Evolutionary conservation across 2,329 filamentous ascomycete genomes (phyloP).

Genomic region (Diaporthe citri): DNA sequence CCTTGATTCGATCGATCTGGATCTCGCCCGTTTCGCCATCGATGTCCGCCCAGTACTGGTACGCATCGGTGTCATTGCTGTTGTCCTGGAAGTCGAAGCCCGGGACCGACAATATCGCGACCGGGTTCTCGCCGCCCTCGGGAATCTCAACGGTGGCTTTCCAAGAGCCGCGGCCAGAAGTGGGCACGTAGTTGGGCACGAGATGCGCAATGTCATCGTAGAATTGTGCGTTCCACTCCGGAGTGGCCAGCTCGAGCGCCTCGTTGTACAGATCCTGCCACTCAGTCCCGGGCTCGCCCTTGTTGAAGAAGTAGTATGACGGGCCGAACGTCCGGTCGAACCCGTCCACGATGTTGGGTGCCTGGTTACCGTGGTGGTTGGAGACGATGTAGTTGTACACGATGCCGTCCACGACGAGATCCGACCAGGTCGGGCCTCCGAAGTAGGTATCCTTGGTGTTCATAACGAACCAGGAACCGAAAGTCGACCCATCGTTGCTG

Average conservation of each 20-base stretch:
- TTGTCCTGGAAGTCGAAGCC: constrained; percentile 71
- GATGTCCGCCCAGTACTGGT: constrained; percentile 73
- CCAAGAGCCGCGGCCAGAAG: constrained; percentile 63
- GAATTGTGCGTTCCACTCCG: constrained; percentile 69
- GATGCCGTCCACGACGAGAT: constrained; percentile 73
- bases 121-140: constrained; percentile 60
- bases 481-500: constrained; percentile 64
- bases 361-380: constrained; percentile 73
- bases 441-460: constrained; percentile 74
- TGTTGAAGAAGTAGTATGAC: constrained; percentile 74
- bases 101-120: constrained; percentile 67
- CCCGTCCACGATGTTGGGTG: constrained; percentile 73
- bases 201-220: constrained; percentile 73
- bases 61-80: constrained; percentile 63
- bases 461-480: constrained; percentile 74
- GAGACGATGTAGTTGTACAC: constrained; percentile 74
- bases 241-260: constrained; percentile 63
- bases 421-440: constrained; percentile 72
- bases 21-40: constrained; percentile 58
- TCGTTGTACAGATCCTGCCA: constrained; percentile 65
- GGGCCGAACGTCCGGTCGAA: constrained; percentile 76
- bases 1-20: constrained; percentile 65
- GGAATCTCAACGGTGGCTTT: constrained; percentile 66
- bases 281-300: constrained; percentile 58
- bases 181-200: constrained; percentile 70